Base-by-base conservation (phyloP, 192 early-diverging fungal species). In the Backusella mclennaniae region DNA sequence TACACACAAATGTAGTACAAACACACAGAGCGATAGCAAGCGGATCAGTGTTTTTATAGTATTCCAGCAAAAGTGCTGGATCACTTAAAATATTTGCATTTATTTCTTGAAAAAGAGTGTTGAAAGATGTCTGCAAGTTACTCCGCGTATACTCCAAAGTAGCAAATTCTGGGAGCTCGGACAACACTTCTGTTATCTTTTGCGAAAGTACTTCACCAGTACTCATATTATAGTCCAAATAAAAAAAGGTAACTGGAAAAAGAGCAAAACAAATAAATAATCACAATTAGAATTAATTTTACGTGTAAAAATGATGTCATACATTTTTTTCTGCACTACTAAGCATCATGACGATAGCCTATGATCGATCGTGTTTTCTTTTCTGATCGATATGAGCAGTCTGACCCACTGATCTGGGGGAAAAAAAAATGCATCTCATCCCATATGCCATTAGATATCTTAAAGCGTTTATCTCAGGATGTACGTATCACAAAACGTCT, bases 1-100 rank as follows among this genome's bases (percentile, higher is more conserved):
- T 49, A 66, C 71, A 69, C 4, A 82, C 56, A 33, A 82, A 63
- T 17, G 75, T 46, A 12, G 80, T 38, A 0, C 73, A 69, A 2
- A 67, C 26, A 4, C 78, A 66, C 42, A 85, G 63, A 53, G 77
- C 80, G 66, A 73, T 79, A 49, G 79, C 72, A 53, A 86, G 77
- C 17, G 87, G 83, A 70, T 88, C 87, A 39, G 39, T 69, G n/a
- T 67, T 38, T 14, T 23, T 67, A 67, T 76, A 76, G 35, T 26
- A 44, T 33, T 67, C 23, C 7, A 72, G n/a, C 3, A 72, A 33
- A 46, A 72, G 44, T 33, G 15, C 41, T n/a, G 70, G 70, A 17
- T 72, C 12, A 2, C 56, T 29, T 23, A 63, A 63, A 4, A 29
- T 11, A 12, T 29, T 26, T 63, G 12, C 56, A 26, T 23, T 63